phyloP scores from a whole-genome alignment of 1,284 basidiomycete genomes.

The Amylostereum chailletii region DNA sequence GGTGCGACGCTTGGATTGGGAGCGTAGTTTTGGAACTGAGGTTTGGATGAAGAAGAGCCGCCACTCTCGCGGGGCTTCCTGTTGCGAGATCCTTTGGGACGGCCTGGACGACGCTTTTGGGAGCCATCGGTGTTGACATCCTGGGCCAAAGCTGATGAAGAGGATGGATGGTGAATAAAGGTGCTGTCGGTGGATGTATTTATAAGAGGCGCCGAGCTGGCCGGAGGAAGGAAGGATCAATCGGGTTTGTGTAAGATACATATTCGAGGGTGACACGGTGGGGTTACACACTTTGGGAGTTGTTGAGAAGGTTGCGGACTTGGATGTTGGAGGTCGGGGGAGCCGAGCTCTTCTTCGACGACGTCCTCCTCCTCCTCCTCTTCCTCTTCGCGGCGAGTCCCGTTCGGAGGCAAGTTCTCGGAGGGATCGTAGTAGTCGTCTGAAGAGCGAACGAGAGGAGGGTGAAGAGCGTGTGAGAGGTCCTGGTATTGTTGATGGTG shows the following conservation, averaged over 20 bases:
- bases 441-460: conserved; percentile 27
- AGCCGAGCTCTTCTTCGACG: conserved; percentile 57
- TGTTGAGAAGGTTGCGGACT: conserved; percentile 1
- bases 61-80: conserved; percentile 37
- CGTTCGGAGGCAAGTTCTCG: conserved; percentile 14
- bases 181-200: neutral
- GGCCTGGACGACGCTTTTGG: conserved; percentile 60
- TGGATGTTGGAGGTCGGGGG: conserved; percentile 10
- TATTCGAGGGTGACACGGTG: neutral
- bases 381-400: conserved; percentile 45
- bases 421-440: conserved; percentile 18
- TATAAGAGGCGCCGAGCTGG: conserved; percentile 8
- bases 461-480: conserved; percentile 67
- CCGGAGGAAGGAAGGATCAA: conserved; percentile 1
- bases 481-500: conserved; percentile 66
- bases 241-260: too few species aligned
- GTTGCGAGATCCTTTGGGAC: conserved; percentile 70
- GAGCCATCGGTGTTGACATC: conserved; percentile 16
- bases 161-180: conserved; percentile 5
- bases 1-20: conserved; percentile 20
- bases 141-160: conserved; percentile 7
- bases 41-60: conserved; percentile 23
- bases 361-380: conserved; percentile 62
- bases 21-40: conserved; percentile 30
- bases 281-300: conserved; percentile 23